Evolutionary conservation across 495 filamentous ascomycete species (phyloP).

Genomic region (Trichoderma orchidacearum): DNA sequence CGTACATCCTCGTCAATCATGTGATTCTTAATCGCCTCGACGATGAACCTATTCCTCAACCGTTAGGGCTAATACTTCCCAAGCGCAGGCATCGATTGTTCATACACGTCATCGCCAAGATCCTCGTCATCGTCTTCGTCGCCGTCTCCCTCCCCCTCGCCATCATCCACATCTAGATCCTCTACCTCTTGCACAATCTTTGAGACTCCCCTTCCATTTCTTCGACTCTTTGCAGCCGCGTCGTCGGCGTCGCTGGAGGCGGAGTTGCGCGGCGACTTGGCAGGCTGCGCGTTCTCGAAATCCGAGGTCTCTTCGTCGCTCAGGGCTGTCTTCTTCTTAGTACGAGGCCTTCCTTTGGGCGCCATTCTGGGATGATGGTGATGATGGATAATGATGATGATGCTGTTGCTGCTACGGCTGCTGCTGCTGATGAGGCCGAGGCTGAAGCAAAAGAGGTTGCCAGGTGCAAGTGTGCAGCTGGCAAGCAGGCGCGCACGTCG

Average conservation of each 20-base stretch:
- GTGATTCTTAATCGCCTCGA: constrained; percentile 43
- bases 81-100: neutral
- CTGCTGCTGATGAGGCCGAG: neutral
- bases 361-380: neutral
- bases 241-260: constrained; percentile 7
- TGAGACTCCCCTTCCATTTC: constrained; percentile 1
- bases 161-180: constrained; percentile 9
- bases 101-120: constrained; percentile 20
- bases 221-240: neutral
- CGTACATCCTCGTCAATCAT: constrained; percentile 34
- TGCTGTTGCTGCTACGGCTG: neutral
- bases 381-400: neutral
- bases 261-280: neutral
- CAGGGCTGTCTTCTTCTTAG: constrained; percentile 8
- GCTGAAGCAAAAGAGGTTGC: neutral
- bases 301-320: constrained; percentile 29
- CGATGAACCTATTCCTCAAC: constrained; percentile 28
- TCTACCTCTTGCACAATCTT: constrained; percentile 3
- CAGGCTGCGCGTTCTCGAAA: constrained; percentile 6
- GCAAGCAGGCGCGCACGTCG: too few species aligned
- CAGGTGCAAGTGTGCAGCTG: neutral
- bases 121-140: constrained; percentile 22
- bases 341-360: neutral
- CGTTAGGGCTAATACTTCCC: neutral
- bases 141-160: constrained; percentile 23